Percentiles rank a stretch among this genome's conserved stretches.
phyloP scores from a whole-genome alignment of 345 rosid genomes.

The Chamaenerion angustifolium region DNA sequence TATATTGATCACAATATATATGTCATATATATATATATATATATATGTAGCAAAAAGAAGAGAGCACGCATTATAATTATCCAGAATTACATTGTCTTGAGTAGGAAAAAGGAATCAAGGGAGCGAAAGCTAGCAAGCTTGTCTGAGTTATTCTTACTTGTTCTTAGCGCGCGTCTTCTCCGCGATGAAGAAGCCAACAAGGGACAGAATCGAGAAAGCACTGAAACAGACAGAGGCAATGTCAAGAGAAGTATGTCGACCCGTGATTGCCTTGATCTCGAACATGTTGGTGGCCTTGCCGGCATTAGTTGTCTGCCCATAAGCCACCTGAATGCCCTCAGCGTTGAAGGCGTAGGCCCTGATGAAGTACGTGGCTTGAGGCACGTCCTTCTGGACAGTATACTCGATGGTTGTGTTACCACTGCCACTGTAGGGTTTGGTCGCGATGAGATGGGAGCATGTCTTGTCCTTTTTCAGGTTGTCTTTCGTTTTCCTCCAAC shows the following conservation, averaged over 20 bases:
- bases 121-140: no score
- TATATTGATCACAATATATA: no score
- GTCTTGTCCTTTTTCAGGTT: conserved; percentile 45
- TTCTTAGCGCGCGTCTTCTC: conserved; percentile 44
- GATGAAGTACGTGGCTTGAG: conserved; percentile 51
- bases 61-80: no score
- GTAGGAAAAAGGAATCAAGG: no score
- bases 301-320: conserved; percentile 38
- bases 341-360: conserved; percentile 47
- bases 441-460: conserved; percentile 29
- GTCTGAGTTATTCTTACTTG: neutral
- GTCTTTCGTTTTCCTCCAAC: conserved; percentile 60
- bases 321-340: conserved; percentile 23
- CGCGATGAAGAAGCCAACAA: conserved; percentile 30
- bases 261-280: conserved; percentile 28
- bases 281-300: conserved; percentile 31
- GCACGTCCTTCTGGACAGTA: conserved; percentile 35
- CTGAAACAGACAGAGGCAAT: conserved; percentile 51
- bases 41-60: no score
- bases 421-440: conserved; percentile 21
- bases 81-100: no score
- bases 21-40: no score
- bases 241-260: conserved; percentile 40
- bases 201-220: conserved; percentile 41
- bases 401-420: conserved; percentile 26